Evolutionary conservation across 73 alveolate genomes (phyloP), one percentile per base, ranked within the genome.

Genomic region (Tetrahymena malaccensis): DNA sequence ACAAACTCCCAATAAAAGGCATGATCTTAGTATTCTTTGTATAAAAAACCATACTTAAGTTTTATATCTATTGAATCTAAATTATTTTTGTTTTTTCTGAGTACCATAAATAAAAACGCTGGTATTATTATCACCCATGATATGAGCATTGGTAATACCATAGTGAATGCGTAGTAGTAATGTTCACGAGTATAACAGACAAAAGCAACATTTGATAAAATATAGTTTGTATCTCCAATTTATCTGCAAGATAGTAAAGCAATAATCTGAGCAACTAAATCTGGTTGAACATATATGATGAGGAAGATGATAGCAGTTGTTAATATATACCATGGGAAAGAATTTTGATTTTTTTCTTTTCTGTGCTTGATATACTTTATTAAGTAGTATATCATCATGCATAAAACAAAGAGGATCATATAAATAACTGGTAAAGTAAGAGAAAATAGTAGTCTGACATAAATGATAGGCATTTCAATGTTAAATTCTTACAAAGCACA

Each of bases 1-100:
- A 93, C 37, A 21, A 95, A 93, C 35, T 95, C 97, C 96, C 97
- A 95, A 43, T 95, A 95, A 44, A 17, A 95, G 21, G 43, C 84
- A 7, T 43, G 3, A 1, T 85, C 83, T 93, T 43, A 93, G 70
- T 94, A 95, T 33, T 93, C 97, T 38, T 35, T 38, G 27, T 93
- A 95, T 17, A 95, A 34, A 50, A 95, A 95, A n/a, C 96, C 96
- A 95, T 37, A 93, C 43, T 94, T 93, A 21, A 50, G 43, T 44
- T 50, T 93, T 10, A 19, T 25, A 1, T 37, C 43, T 22, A 93
- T 22, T 10, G 35, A 21, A 40, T 95, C 55, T 21, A 95, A 55
- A 38, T 38, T 17, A 15, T 93, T 33, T 93, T 37, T 37, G 13
- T 94, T 37, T 44, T 33, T 43, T 34, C 13, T 31, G 0, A 95